phyloP scores from a whole-genome alignment of 2,329 filamentous ascomycete genomes.

The Fusarium dimerum region DNA sequence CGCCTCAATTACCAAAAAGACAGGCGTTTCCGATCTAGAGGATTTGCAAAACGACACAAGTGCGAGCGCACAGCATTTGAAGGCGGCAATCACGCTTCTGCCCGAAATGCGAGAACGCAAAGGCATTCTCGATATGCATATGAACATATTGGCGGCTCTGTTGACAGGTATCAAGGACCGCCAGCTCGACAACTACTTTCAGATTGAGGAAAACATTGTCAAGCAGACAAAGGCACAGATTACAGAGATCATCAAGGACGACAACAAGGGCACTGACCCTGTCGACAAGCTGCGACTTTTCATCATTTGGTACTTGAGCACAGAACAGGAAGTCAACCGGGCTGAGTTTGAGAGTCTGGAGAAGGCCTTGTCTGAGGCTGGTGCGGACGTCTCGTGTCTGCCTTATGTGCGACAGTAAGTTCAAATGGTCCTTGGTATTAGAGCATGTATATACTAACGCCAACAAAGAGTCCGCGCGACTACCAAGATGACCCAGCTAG shows the following conservation, averaged over 20 bases:
- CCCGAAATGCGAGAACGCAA: slow-evolving; percentile 93
- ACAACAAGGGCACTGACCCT: slow-evolving; percentile 79
- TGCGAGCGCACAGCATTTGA: slow-evolving; percentile 89
- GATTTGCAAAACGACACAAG: slow-evolving; percentile 88
- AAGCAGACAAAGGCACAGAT: slow-evolving; percentile 91
- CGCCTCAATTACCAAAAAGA: slow-evolving; percentile 91
- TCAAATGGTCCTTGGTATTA: not conserved
- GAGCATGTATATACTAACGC: slow-evolving; percentile 22
- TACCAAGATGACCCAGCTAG: slow-evolving; percentile 97
- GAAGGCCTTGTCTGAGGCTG: slow-evolving; percentile 74
- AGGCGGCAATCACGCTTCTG: slow-evolving; percentile 89
- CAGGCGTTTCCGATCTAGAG: slow-evolving; percentile 87
- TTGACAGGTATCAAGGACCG: slow-evolving; percentile 85
- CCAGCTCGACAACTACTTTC: slow-evolving; percentile 94
- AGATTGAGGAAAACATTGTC: slow-evolving; percentile 87
- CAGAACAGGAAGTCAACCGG: slow-evolving; percentile 82
- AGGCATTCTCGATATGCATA: slow-evolving; percentile 94
- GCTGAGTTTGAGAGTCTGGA: slow-evolving; percentile 85
- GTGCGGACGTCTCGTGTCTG: slow-evolving; percentile 74
- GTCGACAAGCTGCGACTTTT: slow-evolving; percentile 91
- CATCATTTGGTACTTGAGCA: slow-evolving; percentile 95
- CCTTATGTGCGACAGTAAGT: slow-evolving; percentile 83
- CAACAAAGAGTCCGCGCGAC: slow-evolving; percentile 76
- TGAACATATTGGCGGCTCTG: slow-evolving; percentile 89
- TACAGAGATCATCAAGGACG: slow-evolving; percentile 80